Evolutionary conservation across 768 basidiomycete genomes (phyloP).

Genomic region (Cyclocybe cylindracea): DNA sequence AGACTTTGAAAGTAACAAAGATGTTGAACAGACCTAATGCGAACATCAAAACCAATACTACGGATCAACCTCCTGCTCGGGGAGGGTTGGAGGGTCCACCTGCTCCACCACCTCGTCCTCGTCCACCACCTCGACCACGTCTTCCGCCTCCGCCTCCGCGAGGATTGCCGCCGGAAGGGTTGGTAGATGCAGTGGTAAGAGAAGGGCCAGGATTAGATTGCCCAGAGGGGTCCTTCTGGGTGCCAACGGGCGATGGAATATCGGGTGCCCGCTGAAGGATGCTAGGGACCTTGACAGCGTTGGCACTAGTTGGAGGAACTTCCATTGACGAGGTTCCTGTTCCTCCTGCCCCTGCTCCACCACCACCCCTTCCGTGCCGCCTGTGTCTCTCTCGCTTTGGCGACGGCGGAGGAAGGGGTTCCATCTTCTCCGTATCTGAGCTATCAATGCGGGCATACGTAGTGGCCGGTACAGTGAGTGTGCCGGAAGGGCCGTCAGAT

Average conservation of each 20-base stretch:
- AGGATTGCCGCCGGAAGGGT: conserved; percentile 3
- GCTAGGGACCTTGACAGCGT: conserved; percentile 24
- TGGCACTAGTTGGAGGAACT: conserved; percentile 3
- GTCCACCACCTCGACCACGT: conserved; percentile 11
- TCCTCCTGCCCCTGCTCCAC: conserved; percentile 1
- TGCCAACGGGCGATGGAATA: conserved; percentile 7
- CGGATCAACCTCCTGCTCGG: too few species aligned
- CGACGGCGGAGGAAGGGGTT: conserved; percentile 11
- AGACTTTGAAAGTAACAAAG: too few species aligned
- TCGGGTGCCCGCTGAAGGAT: conserved; percentile 31
- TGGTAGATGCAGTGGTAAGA: conserved; percentile 3
- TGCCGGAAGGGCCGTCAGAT: conserved; percentile 1
- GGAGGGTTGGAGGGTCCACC: background rate
- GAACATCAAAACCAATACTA: too few species aligned
- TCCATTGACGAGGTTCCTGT: conserved; percentile 6
- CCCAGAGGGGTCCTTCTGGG: conserved; percentile 1
- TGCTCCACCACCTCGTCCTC: conserved; percentile 9
- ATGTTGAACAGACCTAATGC: too few species aligned
- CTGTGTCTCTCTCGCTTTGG: conserved; percentile 21
- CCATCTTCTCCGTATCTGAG: conserved; percentile 16
- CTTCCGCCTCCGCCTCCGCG: conserved; percentile 9
- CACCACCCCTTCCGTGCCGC: conserved; percentile 17
- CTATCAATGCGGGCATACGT: conserved; percentile 14
- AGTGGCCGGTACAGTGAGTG: conserved; percentile 3
- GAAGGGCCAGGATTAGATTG: background rate